Evolutionary conservation across 1,284 basidiomycete species (phyloP).

Genomic region (Cystobasidium pallidum): DNA sequence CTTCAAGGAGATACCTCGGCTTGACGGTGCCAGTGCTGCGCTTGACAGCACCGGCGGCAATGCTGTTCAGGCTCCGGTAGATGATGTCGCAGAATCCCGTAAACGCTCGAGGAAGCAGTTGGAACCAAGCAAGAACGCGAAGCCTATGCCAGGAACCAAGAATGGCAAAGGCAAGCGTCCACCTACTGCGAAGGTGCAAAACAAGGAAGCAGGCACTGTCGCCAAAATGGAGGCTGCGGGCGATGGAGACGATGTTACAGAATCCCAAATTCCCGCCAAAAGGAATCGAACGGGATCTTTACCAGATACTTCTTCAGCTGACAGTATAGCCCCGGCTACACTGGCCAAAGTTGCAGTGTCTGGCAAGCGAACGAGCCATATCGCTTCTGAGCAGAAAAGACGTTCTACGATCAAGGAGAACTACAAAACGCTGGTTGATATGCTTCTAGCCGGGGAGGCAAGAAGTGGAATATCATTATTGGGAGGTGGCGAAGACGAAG

Average conservation of each 20-base stretch:
- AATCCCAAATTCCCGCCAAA: background rate
- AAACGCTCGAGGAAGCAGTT: background rate
- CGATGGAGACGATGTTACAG: background rate
- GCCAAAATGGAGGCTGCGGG: background rate
- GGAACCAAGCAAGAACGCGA: background rate
- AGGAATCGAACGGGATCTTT: background rate
- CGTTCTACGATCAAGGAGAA: slow-evolving; percentile 85
- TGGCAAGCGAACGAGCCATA: slow-evolving; percentile 86
- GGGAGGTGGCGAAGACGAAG: slow-evolving; percentile 24
- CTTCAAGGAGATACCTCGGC: background rate
- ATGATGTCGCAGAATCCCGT: background rate
- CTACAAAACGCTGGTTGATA: slow-evolving; percentile 60
- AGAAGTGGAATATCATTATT: slow-evolving; percentile 61
- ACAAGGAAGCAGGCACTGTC: background rate
- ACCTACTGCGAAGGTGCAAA: background rate
- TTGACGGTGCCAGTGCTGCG: background rate
- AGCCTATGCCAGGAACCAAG: background rate
- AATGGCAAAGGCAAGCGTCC: slow-evolving; percentile 16
- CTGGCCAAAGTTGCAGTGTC: slow-evolving; percentile 70
- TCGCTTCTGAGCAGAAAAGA: slow-evolving; percentile 86
- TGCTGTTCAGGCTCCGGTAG: background rate
- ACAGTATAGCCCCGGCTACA: background rate
- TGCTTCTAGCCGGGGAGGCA: slow-evolving; percentile 56
- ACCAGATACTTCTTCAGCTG: background rate
- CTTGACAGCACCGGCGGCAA: background rate